Evolutionary conservation across 441 rosid genomes (phyloP), one percentile per base, ranked within the genome.

Genomic region (Croton setiger): DNA sequence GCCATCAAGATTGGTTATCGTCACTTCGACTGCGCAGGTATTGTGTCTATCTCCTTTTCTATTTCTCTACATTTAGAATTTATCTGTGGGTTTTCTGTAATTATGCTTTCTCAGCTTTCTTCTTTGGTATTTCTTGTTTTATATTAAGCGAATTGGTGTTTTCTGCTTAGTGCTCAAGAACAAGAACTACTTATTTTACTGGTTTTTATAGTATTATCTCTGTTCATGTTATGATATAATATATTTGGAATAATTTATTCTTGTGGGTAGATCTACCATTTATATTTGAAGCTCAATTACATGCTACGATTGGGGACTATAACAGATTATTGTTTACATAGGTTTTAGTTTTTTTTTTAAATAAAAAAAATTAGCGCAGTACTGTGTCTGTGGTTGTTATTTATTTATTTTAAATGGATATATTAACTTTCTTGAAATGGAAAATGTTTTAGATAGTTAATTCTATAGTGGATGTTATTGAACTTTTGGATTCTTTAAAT

Each of bases 1-100:
- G 76, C 98, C 74, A 77, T 93, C 85, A 85, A 89, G 83, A 74
- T 91, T 66, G 98, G 98, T 35, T 93, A 93, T 70, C 95, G 95
- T 82, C 96, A 93, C 79, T 81, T 93, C 71, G 98, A 93, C 75
- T 93, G 98, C 77, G 97, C 98, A 57, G 95, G 96, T 88, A 77
- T 58, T 37, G 10, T n/a, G 7, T 27, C 4, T 47, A 15, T 47
- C 35, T 35, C 68, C 60, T 69, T 48, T 23, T 21, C 59, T 7
- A 0, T 56, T 7, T 0, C 23, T 14, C 44, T n/a, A 0, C 59
- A 52, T 11, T 61, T 23, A 23, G 14, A 11, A 65, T 41, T 44
- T 11, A 18, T 4, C 49, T 7, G n/a, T 58, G 13, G 13, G 37
- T 37, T 31, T 47, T 36, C 33, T 43, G 20, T 58, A 13, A 31